These are phyloP conservation scores for Backusella parvicylindrica DNA, from an alignment of 192 early-diverging fungal genomes.

Conservation along the genomic window DNA sequence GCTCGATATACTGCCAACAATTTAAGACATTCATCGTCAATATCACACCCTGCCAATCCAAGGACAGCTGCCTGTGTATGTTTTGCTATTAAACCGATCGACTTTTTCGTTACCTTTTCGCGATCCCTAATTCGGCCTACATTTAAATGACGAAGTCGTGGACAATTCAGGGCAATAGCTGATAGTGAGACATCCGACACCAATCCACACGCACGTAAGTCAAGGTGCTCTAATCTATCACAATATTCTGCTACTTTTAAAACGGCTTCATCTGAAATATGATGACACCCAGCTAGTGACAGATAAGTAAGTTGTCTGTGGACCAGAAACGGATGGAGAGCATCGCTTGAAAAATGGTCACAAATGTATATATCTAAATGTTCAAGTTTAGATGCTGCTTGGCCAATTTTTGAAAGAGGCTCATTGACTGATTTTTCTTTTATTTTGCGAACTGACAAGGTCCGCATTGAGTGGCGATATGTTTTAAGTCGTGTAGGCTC, in stretches of 20 bases:
- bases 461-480: constrained; percentile 14
- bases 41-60: constrained; percentile 48
- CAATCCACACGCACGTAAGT: constrained; percentile 42
- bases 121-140: constrained; percentile 47
- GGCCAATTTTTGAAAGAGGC: constrained; percentile 15
- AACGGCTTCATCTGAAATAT: constrained; percentile 40
- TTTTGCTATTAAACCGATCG: constrained; percentile 43
- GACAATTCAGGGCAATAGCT: constrained; percentile 34
- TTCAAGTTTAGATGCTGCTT: constrained; percentile 28
- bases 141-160: constrained; percentile 42
- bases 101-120: constrained; percentile 36
- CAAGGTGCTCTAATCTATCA: constrained; percentile 39
- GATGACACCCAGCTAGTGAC: constrained; percentile 43
- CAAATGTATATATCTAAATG: constrained; percentile 52
- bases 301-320: constrained; percentile 33
- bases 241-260: constrained; percentile 34
- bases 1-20: constrained; percentile 38
- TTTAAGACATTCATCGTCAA: constrained; percentile 45
- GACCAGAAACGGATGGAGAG: constrained; percentile 35
- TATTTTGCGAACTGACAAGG: constrained; percentile 24
- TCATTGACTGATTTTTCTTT: constrained; percentile 35
- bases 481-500: neutral
- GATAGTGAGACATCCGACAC: constrained; percentile 42
- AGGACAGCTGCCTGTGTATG: constrained; percentile 40
- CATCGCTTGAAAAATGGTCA: constrained; percentile 35